Percentiles rank a stretch among this genome's conserved stretches.
phyloP scores from a whole-genome alignment of 2,329 filamentous ascomycete genomes.

The Dactylellina parvicollis region DNA sequence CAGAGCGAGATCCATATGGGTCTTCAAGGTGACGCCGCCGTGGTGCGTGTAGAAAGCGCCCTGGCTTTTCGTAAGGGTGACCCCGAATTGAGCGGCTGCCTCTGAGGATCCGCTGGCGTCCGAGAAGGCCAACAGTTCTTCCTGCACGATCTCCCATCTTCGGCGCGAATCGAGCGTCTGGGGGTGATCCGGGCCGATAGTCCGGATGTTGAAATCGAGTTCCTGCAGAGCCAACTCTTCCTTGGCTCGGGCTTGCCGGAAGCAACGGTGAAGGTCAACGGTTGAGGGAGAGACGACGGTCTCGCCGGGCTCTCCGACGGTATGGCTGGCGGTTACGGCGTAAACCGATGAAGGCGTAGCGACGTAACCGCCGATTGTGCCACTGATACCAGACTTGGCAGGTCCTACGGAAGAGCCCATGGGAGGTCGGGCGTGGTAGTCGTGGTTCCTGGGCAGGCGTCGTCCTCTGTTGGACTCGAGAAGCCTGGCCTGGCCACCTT shows the following conservation, averaged over 20 bases:
- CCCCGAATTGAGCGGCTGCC: conserved; percentile 9
- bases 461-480: conserved; percentile 34
- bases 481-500: conserved; percentile 13
- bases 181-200: conserved; percentile 3
- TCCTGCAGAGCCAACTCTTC: conserved; percentile 45
- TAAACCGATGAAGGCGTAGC: conserved; percentile 19
- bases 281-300: conserved; percentile 32
- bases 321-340: conserved; percentile 39
- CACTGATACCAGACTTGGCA: conserved; percentile 5
- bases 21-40: conserved; percentile 14
- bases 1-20: conserved; percentile 42
- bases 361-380: conserved; percentile 50
- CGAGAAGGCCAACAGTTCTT: conserved; percentile 30
- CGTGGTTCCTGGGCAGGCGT: conserved; percentile 26
- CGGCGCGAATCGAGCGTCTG: conserved; percentile 45
- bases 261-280: conserved; percentile 34
- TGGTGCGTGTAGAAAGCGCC: conserved; percentile 28
- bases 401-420: conserved; percentile 45
- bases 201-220: conserved; percentile 38
- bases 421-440: conserved; percentile 27
- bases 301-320: conserved; percentile 23
- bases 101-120: not conserved
- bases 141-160: conserved; percentile 45
- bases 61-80: conserved; percentile 16
- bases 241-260: conserved; percentile 36